These are phyloP conservation scores for Mikania micrantha DNA, from an alignment of 129 eudicot genomes.

Conservation along the genomic window DNA sequence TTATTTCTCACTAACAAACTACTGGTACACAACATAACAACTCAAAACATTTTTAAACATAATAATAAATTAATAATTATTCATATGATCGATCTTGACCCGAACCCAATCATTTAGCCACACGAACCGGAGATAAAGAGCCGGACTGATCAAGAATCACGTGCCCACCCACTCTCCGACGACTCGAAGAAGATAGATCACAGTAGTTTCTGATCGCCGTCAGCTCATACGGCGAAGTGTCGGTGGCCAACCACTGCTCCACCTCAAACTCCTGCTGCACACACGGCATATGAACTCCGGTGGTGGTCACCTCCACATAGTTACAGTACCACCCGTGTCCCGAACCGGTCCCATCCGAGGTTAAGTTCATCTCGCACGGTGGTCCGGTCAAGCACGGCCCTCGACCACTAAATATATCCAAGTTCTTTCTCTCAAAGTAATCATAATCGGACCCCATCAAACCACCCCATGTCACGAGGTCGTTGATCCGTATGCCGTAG, in stretches of 20 bases:
- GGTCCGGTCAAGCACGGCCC: conserved; percentile 79
- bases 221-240: conserved; percentile 54
- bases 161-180: neutral
- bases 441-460: conserved; percentile 59
- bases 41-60: neutral
- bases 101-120: neutral
- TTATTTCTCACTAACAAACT: neutral
- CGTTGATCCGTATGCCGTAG: conserved; percentile 43
- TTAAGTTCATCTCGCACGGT: conserved; percentile 55
- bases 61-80: neutral
- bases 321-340: conserved; percentile 80
- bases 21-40: neutral
- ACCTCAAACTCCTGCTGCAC: conserved; percentile 56
- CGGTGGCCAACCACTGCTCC: conserved; percentile 89
- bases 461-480: conserved; percentile 82
- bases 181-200: conserved; percentile 1
- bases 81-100: neutral
- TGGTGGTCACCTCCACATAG: conserved; percentile 79
- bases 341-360: conserved; percentile 71
- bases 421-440: conserved; percentile 76
- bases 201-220: conserved; percentile 48
- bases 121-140: neutral
- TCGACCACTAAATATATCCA: conserved; percentile 74
- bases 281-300: conserved; percentile 63
- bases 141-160: conserved; percentile 9